phyloP scores from a whole-genome alignment of 164 flowering plant genomes.

The Vitis rupestris region DNA sequence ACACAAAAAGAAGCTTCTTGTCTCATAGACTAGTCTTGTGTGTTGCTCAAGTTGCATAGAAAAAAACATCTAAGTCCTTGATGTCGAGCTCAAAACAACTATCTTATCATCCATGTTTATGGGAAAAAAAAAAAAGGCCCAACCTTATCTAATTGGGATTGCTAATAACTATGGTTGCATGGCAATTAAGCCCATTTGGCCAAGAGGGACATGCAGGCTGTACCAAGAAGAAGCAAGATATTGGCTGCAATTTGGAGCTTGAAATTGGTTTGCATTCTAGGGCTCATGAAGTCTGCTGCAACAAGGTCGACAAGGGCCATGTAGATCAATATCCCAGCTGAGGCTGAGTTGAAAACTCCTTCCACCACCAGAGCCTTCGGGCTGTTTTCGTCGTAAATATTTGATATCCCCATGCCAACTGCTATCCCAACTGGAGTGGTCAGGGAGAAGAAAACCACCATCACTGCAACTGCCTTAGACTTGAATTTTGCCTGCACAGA shows the following conservation, averaged over 20 bases:
- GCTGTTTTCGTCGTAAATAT: conserved; percentile 27
- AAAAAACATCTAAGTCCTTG: too few relatives aligned
- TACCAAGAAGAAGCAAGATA: conserved; percentile 30
- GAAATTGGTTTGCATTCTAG: conserved; percentile 26
- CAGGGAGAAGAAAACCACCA: conserved; percentile 33
- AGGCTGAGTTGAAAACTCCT: conserved; percentile 33
- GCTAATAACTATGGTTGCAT: background rate
- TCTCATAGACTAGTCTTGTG: too few relatives aligned
- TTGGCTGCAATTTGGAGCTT: conserved; percentile 25
- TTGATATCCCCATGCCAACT: conserved; percentile 29
- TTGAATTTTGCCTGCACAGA: conserved; percentile 31
- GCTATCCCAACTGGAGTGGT: conserved; percentile 37
- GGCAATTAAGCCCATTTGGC: conserved; percentile 27
- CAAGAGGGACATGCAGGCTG: conserved; percentile 28
- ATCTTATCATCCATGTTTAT: too few relatives aligned
- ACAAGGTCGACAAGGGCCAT: conserved; percentile 37
- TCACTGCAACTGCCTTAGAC: conserved; percentile 4
- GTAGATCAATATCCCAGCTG: conserved; percentile 34
- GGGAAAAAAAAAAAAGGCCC: too few relatives aligned
- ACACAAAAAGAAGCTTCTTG: too few relatives aligned
- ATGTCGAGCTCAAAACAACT: too few relatives aligned
- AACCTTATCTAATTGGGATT: background rate
- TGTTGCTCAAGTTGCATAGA: too few relatives aligned
- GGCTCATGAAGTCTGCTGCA: conserved; percentile 37
- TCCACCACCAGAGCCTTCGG: conserved; percentile 30